These are phyloP conservation scores for Calonectria crousiana DNA, from an alignment of 2,329 filamentous ascomycete genomes.

Conservation along the genomic window DNA sequence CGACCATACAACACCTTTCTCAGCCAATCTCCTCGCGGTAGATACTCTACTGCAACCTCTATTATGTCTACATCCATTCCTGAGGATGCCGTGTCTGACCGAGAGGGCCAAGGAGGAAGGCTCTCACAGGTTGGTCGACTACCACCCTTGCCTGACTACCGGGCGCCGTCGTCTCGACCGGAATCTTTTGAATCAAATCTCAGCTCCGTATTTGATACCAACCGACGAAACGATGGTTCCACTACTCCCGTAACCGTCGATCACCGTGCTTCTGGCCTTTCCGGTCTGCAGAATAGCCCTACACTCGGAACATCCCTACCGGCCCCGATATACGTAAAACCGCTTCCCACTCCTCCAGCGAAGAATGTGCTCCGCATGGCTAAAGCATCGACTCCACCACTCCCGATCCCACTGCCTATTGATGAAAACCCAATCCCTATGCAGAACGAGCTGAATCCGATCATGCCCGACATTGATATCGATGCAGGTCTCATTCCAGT, in stretches of 20 bases:
- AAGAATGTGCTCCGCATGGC: not conserved
- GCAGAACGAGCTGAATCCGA: not conserved
- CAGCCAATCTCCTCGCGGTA: slow-evolving; percentile 30
- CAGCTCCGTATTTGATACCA: slow-evolving; percentile 41
- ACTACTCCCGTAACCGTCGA: slow-evolving; percentile 37
- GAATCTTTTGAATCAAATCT: slow-evolving; percentile 41
- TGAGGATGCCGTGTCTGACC: slow-evolving; percentile 41
- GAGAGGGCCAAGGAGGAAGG: slow-evolving; percentile 29
- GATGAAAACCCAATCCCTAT: not conserved
- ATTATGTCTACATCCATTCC: slow-evolving; percentile 44
- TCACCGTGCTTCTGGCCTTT: slow-evolving; percentile 35
- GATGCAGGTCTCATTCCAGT: slow-evolving; percentile 45
- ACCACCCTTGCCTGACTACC: slow-evolving; percentile 19
- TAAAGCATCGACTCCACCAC: slow-evolving; percentile 7
- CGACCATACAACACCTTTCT: slow-evolving; percentile 43
- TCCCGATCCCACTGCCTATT: not conserved
- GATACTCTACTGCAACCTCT: slow-evolving; percentile 38
- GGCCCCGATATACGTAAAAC: slow-evolving; percentile 30
- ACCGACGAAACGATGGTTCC: slow-evolving; percentile 33
- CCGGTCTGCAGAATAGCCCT: slow-evolving; percentile 39
- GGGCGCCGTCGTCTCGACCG: slow-evolving; percentile 34
- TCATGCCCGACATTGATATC: slow-evolving; percentile 20
- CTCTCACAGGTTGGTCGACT: slow-evolving; percentile 34
- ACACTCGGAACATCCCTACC: slow-evolving; percentile 40
- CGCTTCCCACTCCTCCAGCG: slow-evolving; percentile 16